A percentile compares a stretch with the other conserved stretches of the same genome.
phyloP scores from a whole-genome alignment of 2,329 filamentous ascomycete genomes.

The Hypomyces perniciosus region DNA sequence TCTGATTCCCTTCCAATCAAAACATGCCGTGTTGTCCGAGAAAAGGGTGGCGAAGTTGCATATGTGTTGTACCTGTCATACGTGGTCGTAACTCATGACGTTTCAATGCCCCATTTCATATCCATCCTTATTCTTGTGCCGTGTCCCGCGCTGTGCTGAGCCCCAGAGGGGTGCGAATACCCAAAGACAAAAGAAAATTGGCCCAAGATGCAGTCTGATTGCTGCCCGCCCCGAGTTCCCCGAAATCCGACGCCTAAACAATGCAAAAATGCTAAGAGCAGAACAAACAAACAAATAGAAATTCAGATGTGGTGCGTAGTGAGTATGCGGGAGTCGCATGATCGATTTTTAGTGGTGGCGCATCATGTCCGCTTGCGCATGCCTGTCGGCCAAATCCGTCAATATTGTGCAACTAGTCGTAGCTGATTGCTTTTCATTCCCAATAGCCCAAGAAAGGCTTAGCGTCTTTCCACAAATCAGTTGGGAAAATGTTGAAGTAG shows the following conservation, averaged over 20 bases:
- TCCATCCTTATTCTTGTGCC: no score
- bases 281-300: not conserved
- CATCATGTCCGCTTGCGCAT: not conserved
- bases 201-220: not conserved
- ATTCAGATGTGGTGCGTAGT: not conserved
- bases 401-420: no score
- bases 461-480: constrained; percentile 1
- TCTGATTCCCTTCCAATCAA: no score
- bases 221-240: not conserved
- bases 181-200: not conserved
- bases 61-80: not conserved
- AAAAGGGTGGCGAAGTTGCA: not conserved
- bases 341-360: not conserved
- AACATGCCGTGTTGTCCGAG: no score
- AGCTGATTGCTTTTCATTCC: not conserved
- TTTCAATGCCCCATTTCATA: not conserved
- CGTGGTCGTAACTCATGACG: not conserved
- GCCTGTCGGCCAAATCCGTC: no score
- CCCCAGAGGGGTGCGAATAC: not conserved
- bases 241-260: not conserved
- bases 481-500: not conserved
- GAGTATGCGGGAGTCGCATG: not conserved
- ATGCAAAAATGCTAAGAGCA: not conserved
- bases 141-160: no score
- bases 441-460: not conserved